Conservation (phyloP, 805 yeast genomes). For the Schwanniomyces vanrijiae region DNA sequence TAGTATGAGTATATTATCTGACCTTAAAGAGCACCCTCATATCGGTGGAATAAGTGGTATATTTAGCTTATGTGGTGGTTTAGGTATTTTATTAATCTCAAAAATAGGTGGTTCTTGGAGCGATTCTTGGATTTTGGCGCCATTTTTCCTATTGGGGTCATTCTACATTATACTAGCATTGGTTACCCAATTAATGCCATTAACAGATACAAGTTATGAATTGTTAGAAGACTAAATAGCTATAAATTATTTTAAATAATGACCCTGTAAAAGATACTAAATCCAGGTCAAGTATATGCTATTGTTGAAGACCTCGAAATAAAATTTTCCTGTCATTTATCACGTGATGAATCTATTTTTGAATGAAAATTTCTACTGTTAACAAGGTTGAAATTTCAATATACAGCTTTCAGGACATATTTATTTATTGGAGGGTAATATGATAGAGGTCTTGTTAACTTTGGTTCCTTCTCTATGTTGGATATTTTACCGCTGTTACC, state of each 20-base stretch:
- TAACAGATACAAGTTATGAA: background rate
- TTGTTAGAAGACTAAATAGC: background rate
- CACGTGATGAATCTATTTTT: background rate
- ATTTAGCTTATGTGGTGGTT: conserved; percentile 65
- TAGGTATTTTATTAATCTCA: conserved; percentile 61
- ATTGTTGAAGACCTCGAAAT: background rate
- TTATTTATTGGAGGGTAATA: conserved; percentile 6
- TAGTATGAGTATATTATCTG: conserved; percentile 57
- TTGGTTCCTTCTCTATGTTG: conserved; percentile 36
- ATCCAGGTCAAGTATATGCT: no score
- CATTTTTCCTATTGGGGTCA: conserved; percentile 53
- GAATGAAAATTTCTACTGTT: background rate
- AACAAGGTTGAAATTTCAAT: background rate
- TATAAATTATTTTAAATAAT: no score
- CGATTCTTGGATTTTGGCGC: conserved; percentile 57
- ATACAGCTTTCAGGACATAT: background rate
- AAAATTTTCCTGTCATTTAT: background rate
- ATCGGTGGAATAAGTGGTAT: conserved; percentile 72
- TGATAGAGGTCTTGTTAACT: conserved; percentile 35
- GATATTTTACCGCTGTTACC: conserved; percentile 40
- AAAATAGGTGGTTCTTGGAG: conserved; percentile 63
- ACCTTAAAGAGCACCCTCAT: conserved; percentile 38
- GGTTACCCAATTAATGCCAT: background rate
- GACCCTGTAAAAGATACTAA: no score
- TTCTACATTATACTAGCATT: conserved; percentile 31